Evolutionary conservation across 2,329 filamentous ascomycete genomes (phyloP), one percentile per base, ranked within the genome.

Genomic region (Venturia oleaginea): DNA sequence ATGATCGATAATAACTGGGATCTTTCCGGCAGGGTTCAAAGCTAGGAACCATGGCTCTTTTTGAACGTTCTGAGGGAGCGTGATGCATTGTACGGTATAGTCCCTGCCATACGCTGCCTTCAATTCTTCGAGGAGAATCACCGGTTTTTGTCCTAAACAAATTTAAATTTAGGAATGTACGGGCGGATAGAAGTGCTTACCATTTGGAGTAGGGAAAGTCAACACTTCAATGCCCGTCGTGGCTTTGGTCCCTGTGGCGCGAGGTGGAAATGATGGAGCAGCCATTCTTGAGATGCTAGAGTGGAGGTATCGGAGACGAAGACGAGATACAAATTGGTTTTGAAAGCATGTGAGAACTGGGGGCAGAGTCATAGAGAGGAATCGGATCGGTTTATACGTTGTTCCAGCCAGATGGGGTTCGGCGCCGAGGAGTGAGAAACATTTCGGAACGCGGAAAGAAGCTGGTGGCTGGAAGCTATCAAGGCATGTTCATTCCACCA

Each of bases 11-110:
- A 89, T 81, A 59, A 83, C 84, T 1, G 86, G 85, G 68, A 88
- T 87, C 17, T 84, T 80, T 4, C 86, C 86, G 72, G 88, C 89
- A 42, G 86, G 85, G 65, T 81, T 82, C 37, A 85, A 71, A 40
- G 81, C 81, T 0, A 80, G 84, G 76, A 83, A 89, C 86, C 86
- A 88, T 1, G 81, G 78, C 77, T 88, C 80, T 73, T 88, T 88
- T 69, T 89, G 86, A 32, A 85, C 80, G 75, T 86, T 85, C 69
- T 85, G 78, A 65, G 70, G 69, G 67, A 86, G 32, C 19, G 40
- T 59, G 42, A 89, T 79, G 64, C 71, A 69, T 69, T 88, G 85
- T 69, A 74, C 81, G 4, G 82, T 82, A 74, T 87, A 88, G 17
- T 83, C 77, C 65, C 79, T 77, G 62, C 83, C 84, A 67, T 88